Percentiles rank a stretch among this genome's conserved stretches.
phyloP scores from a whole-genome alignment of 2,329 filamentous ascomycete species.

The Penicillium sp. region DNA sequence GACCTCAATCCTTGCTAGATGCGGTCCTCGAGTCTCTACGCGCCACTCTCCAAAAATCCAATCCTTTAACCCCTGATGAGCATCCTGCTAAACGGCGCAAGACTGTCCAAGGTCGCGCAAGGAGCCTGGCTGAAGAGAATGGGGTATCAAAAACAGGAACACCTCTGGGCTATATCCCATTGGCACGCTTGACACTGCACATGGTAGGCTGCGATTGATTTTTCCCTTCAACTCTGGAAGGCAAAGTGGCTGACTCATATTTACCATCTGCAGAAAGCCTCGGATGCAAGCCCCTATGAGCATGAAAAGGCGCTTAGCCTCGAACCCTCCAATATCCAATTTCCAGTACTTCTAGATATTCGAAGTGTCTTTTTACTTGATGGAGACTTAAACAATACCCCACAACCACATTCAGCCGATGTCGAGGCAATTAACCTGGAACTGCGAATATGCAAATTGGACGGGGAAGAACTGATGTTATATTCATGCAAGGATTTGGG shows the following conservation, averaged over 20 bases:
- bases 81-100: conserved; percentile 38
- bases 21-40: conserved; percentile 25
- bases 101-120: conserved; percentile 16
- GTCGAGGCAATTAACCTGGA: conserved; percentile 22
- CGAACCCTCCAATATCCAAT: neutral
- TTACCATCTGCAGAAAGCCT: conserved; percentile 22
- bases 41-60: conserved; percentile 22
- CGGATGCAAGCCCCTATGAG: neutral
- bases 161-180: conserved; percentile 34
- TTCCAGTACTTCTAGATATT: conserved; percentile 26
- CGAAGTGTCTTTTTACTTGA: neutral
- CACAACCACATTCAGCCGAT: neutral
- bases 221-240: neutral
- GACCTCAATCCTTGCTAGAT: conserved; percentile 18
- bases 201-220: conserved; percentile 29
- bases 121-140: conserved; percentile 19
- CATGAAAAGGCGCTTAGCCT: neutral
- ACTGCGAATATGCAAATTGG: conserved; percentile 16
- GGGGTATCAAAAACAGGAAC: conserved; percentile 18
- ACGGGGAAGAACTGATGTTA: conserved; percentile 20
- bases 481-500: conserved; percentile 17
- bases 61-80: conserved; percentile 14
- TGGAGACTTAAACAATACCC: neutral
- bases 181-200: conserved; percentile 31
- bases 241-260: conserved; percentile 5